These are phyloP conservation scores for Psidium guajava DNA, from an alignment of 345 rosid species.

Conservation along the genomic window DNA sequence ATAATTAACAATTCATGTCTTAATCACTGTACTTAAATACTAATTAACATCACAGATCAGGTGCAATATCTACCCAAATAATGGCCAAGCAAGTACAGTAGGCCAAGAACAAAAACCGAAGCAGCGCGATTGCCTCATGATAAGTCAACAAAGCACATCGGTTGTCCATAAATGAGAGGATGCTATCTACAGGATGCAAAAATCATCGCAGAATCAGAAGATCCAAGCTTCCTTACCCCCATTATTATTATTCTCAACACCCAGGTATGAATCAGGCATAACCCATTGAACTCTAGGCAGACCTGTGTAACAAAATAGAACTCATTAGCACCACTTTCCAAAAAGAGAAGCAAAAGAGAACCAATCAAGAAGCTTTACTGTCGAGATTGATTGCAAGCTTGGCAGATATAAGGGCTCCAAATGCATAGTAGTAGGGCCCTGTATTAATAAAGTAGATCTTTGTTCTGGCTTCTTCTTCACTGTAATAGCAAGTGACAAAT, in stretches of 20 bases:
- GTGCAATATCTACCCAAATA: neutral
- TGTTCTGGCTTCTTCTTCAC: slow-evolving; percentile 90
- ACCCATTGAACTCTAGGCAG: slow-evolving; percentile 86
- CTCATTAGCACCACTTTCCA: neutral
- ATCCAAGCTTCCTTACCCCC: slow-evolving; percentile 29
- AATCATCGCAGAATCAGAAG: neutral
- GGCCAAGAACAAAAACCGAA: neutral
- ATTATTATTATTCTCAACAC: slow-evolving; percentile 68
- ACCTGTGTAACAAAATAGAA: slow-evolving; percentile 19
- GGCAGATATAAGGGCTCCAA: slow-evolving; percentile 60
- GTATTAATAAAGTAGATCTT: slow-evolving; percentile 81
- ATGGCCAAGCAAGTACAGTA: neutral
- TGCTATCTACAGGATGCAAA: neutral
- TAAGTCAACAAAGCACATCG: neutral
- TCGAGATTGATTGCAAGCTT: no score
- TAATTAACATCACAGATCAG: neutral
- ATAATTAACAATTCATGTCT: neutral
- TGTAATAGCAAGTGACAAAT: neutral
- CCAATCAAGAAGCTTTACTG: slow-evolving; percentile 10
- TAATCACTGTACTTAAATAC: neutral
- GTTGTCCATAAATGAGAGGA: neutral
- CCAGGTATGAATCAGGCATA: slow-evolving; percentile 85
- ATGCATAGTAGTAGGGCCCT: slow-evolving; percentile 58
- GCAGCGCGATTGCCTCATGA: neutral
- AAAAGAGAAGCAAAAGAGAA: neutral